A percentile compares a stretch with the other conserved stretches of the same genome.
Conservation (phyloP, 345 rosid species). For the Citrus unshiu region DNA sequence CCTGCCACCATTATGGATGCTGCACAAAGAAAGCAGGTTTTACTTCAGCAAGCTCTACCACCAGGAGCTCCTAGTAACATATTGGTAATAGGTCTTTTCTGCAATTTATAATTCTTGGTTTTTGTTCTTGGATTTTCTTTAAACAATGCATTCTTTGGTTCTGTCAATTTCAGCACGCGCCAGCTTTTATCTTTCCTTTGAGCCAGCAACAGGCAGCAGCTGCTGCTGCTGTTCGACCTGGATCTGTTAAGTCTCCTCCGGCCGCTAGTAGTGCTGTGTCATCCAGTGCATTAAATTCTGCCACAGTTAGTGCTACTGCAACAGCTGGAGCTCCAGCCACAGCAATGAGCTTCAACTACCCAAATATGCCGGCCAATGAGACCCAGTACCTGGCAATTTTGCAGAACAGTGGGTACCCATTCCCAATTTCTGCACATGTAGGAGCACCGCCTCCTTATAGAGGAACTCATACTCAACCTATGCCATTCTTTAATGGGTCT, state of each 20-base stretch:
- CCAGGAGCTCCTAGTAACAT: constrained; percentile 73
- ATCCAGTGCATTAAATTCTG: constrained; percentile 40
- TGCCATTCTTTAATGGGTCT: constrained; percentile 79
- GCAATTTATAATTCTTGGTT: background rate
- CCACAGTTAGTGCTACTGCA: constrained; percentile 44
- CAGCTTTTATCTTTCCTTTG: constrained; percentile 85
- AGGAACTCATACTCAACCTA: constrained; percentile 66
- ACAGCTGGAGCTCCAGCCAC: constrained; percentile 56
- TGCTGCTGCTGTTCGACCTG: constrained; percentile 59
- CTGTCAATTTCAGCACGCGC: constrained; percentile 55
- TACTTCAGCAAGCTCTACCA: constrained; percentile 81
- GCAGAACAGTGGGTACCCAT: constrained; percentile 77
- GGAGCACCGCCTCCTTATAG: constrained; percentile 69
- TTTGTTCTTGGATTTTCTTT: background rate
- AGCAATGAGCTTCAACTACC: constrained; percentile 82
- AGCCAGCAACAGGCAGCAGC: constrained; percentile 83
- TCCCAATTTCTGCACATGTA: constrained; percentile 86
- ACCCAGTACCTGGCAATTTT: constrained; percentile 86
- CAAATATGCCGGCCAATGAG: constrained; percentile 75
- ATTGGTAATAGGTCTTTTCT: constrained; percentile 45
- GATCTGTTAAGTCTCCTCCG: constrained; percentile 60
- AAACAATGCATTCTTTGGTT: background rate
- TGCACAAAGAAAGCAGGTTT: constrained; percentile 73
- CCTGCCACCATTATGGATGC: constrained; percentile 53
- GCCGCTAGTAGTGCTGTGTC: constrained; percentile 37